Base-by-base conservation (phyloP, 2,329 filamentous ascomycete species). In the Stagonosporopsis vannaccii region DNA sequence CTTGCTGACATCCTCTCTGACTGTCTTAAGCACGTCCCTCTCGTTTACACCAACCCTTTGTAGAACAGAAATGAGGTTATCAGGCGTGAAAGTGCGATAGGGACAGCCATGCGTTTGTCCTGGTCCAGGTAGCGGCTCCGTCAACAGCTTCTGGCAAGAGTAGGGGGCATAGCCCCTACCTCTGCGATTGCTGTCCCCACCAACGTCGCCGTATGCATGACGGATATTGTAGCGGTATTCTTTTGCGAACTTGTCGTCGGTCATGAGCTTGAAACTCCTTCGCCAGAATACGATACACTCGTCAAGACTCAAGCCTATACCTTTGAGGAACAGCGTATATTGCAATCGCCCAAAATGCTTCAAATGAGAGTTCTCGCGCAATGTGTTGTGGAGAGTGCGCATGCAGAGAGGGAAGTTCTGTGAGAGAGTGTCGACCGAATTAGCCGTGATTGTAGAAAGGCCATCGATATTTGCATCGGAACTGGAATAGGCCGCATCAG, bases 221-320 rank as follows among this genome's bases (percentile, higher is more conserved):
- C 93, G 90, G 55, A 98, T 86, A 74, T 99, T 98, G 83, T 99
- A 99, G 40, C 90, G 86, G 79, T 99, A 98, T 73, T 97, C 92
- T 73, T 97, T 98, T 78, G 96, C 96, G 84, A 98, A 99, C 32
- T 89, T 89, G 69, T 98, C 94, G 70, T 98, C 95, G 0, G 91
- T 93, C 62, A 96, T 87, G 64, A 92, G 90, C 73, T 87, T 87
- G 84, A 99, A 98, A 25, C 85, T 82, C 60, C 87, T 85, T 11
- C 95, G 88, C 95, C 95, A 99, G 81, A 99, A 99, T 12, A 92
- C 67, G 22, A 99, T 84, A 66, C 87, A 92, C 76, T 99, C 94
- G 70, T 97, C 92, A n/a, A 99, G 81, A 61, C 86, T 92, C 25
- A 99, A 81, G 0, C 95, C 95, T 56, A 98, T 92, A 37, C 95